Evolutionary conservation across 106 monocot genomes (phyloP), one percentile per base, ranked within the genome.

Genomic region (Acanthochlamys bracteata): DNA sequence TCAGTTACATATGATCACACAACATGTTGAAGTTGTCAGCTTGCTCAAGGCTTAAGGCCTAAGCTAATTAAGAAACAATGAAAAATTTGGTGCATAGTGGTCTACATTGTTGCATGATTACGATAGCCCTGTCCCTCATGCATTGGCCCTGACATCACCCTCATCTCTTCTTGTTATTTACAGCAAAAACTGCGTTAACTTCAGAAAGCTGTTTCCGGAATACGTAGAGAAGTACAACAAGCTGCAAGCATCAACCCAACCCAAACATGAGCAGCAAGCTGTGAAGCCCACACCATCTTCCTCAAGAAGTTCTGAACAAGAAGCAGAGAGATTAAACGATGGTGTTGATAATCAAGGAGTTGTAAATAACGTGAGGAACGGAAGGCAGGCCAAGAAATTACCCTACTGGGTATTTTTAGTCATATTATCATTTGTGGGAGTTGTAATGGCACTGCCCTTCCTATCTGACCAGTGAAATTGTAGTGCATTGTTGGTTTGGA

Each of bases 201-300:
- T 98, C 76, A 88, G 74, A 72, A 98, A 98, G 51, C 55, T 98
- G 42, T 98, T 98, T 65, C 96, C 96, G 1, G 91, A 98, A 45
- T 98, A 88, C 11, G 76, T 83, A 21, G 88, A 88, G 70, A 91
- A 88, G 74, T 77, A 91, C 56, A 71, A 83, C 7, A 71, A 80
- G 57, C 68, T 74, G 23, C 69, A 66, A 60, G 70, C 17, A 16
- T 41, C 74, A 15, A 70, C 61, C 57, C 58, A 78, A 14, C 25
- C 64, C 9, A 55, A 43, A 7, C 39, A 61, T 14, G 74, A 65
- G 25, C 58, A 69, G 53, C 42, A 55, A 16, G 53, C 27, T 40
- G 64, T 52, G 25, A 33, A 33, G 33, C 33, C 16, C 59, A 33
- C 71, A 12, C 17, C 51, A 53, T 39, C 24, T 58, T 60, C 39